Percentiles rank a stretch among this genome's conserved stretches.
Conservation (phyloP, 257 asterid species). For the Nicotiana paniculata region DNA sequence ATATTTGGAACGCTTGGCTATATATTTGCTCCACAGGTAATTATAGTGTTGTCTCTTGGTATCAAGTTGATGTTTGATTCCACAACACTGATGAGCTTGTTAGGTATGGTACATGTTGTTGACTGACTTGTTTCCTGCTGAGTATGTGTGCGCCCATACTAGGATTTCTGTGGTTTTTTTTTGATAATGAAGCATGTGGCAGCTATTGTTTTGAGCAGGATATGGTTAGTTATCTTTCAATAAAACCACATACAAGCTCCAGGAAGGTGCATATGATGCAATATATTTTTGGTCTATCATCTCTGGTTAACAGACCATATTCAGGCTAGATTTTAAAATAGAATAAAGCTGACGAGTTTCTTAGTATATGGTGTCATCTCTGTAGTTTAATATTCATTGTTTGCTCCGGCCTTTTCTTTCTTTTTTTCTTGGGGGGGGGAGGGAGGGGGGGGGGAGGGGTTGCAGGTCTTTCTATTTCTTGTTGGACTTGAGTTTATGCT, state of each 20-base stretch:
- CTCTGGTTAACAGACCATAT: not conserved
- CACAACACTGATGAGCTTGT: not conserved
- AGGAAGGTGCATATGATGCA: not conserved
- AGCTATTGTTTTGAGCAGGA: not conserved
- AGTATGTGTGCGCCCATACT: not conserved
- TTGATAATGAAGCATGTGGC: not conserved
- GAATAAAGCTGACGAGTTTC: not conserved
- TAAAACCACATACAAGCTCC: not conserved
- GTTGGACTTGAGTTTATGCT: not conserved
- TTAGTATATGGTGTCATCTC: not conserved
- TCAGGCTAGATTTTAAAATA: not conserved
- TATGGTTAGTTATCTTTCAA: not conserved
- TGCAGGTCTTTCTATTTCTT: not conserved
- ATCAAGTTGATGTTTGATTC: not conserved
- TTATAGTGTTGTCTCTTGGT: conserved; percentile 2
- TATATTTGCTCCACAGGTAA: conserved; percentile 85
- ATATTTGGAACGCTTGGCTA: conserved; percentile 77
- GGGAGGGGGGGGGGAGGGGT: not conserved
- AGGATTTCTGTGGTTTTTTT: not conserved
- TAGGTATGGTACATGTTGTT: not conserved
- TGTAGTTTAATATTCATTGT: not conserved
- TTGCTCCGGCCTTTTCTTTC: not conserved
- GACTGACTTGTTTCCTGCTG: not conserved
- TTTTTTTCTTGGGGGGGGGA: not conserved
- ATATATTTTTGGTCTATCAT: not conserved